phyloP scores from a whole-genome alignment of 352 stramenopile species.

The Phytophthora tentaculata region DNA sequence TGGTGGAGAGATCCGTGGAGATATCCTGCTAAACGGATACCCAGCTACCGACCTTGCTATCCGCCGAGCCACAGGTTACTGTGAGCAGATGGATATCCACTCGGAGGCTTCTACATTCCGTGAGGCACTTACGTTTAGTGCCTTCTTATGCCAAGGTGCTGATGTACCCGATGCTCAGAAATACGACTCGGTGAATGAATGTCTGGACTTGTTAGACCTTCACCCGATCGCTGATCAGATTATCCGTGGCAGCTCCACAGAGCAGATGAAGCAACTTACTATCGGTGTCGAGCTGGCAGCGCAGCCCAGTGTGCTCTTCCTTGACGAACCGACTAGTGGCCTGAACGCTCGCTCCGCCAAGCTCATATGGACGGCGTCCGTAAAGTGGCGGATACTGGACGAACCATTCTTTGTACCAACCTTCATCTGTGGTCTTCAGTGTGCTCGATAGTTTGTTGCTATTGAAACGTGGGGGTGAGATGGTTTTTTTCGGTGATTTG shows the following conservation, averaged over 20 bases:
- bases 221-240: constrained; percentile 40
- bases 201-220: constrained; percentile 36
- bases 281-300: constrained; percentile 76
- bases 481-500: constrained; percentile 64
- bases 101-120: constrained; percentile 86
- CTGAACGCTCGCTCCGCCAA: constrained; percentile 82
- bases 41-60: constrained; percentile 37
- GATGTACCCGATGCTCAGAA: constrained; percentile 36
- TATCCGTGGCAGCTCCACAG: constrained; percentile 40
- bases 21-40: constrained; percentile 88
- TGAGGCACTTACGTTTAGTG: constrained; percentile 88
- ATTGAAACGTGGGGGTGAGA: constrained; percentile 57
- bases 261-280: constrained; percentile 56
- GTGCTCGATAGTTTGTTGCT: constrained; percentile 84
- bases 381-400: constrained; percentile 7
- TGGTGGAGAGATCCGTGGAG: constrained; percentile 71
- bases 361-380: constrained; percentile 63
- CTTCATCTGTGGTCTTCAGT: constrained; percentile 37
- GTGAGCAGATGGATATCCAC: constrained; percentile 30
- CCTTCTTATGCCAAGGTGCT: constrained; percentile 60
- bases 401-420: constrained; percentile 61
- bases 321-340: constrained; percentile 76
- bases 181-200: constrained; percentile 38
- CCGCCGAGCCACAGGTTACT: constrained; percentile 43
- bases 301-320: constrained; percentile 82